phyloP scores from a whole-genome alignment of 441 rosid species.

The Dalechampia spathulata region DNA sequence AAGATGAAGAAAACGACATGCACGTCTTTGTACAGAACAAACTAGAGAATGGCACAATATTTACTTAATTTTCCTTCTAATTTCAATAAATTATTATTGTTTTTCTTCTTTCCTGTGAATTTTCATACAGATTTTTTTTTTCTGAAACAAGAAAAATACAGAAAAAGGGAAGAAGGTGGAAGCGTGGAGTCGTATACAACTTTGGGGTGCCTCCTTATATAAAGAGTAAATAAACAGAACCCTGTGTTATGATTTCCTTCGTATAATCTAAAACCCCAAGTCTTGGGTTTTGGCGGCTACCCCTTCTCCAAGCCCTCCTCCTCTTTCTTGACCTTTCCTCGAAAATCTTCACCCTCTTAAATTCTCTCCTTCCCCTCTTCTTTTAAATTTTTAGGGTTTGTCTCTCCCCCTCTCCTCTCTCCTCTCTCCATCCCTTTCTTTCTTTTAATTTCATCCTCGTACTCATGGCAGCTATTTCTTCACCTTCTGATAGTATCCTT shows the following conservation, averaged over 20 bases:
- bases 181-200: slow-evolving; percentile 8
- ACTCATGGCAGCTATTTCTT: slow-evolving; percentile 52
- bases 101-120: too few species aligned
- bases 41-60: too few species aligned
- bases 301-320: slow-evolving; percentile 19
- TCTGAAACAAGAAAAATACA: too few species aligned
- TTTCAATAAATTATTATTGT: too few species aligned
- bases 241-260: not conserved
- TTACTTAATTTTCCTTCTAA: too few species aligned
- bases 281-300: slow-evolving; percentile 39
- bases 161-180: too few species aligned
- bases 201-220: not conserved
- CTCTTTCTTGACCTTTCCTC: slow-evolving; percentile 15
- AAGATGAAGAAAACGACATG: too few species aligned
- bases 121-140: too few species aligned
- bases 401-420: not conserved
- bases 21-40: too few species aligned
- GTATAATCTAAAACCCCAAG: slow-evolving; percentile 20
- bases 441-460: not conserved
- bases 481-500: slow-evolving; percentile 70
- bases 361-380: not conserved
- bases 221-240: not conserved
- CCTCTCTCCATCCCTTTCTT: not conserved
- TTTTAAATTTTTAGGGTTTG: slow-evolving; percentile 4
- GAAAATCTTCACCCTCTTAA: slow-evolving; percentile 21